Percentiles rank a stretch among this genome's conserved stretches.
These are phyloP conservation scores for Clitopilus passeckerianus DNA, from an alignment of 768 basidiomycete genomes.

Conservation along the genomic window DNA sequence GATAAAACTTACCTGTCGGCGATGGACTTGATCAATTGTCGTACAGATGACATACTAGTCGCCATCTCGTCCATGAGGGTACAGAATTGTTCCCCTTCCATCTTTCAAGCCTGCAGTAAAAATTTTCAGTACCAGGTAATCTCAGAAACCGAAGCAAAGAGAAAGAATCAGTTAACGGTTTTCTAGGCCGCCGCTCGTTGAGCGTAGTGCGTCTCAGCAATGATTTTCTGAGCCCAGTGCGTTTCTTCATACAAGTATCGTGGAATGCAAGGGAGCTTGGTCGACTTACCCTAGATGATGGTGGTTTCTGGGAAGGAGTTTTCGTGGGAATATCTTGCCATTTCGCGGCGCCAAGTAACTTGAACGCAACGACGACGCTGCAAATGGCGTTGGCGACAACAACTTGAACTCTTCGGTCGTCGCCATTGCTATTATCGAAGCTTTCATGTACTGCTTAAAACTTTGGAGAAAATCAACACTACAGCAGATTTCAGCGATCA, in stretches of 20 bases:
- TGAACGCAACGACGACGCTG: neutral
- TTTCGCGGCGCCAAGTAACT: neutral
- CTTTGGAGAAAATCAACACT: too few species aligned
- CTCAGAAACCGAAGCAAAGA: neutral
- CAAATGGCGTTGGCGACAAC: too few species aligned
- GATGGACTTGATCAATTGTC: slow-evolving; percentile 49
- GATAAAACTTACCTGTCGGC: slow-evolving; percentile 44
- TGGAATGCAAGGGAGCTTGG: too few species aligned
- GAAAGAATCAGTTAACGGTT: slow-evolving; percentile 21
- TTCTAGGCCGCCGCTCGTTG: slow-evolving; percentile 26
- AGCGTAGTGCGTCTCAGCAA: slow-evolving; percentile 26
- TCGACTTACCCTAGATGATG: neutral
- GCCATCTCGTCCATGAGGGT: slow-evolving; percentile 51
- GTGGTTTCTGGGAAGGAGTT: neutral
- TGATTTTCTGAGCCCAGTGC: slow-evolving; percentile 56
- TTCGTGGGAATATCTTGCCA: neutral
- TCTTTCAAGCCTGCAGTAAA: neutral
- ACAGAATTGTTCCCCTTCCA: neutral
- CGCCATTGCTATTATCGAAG: too few species aligned
- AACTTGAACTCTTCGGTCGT: too few species aligned
- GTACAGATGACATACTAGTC: slow-evolving; percentile 53
- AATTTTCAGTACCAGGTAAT: neutral
- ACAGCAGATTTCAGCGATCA: too few species aligned
- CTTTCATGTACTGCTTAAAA: too few species aligned
- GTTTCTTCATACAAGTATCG: slow-evolving; percentile 34